Percentiles rank a stretch among this genome's conserved stretches.
These are phyloP conservation scores for Piromyces sp. DNA, from an alignment of 192 early-diverging fungal species.

Conservation along the genomic window DNA sequence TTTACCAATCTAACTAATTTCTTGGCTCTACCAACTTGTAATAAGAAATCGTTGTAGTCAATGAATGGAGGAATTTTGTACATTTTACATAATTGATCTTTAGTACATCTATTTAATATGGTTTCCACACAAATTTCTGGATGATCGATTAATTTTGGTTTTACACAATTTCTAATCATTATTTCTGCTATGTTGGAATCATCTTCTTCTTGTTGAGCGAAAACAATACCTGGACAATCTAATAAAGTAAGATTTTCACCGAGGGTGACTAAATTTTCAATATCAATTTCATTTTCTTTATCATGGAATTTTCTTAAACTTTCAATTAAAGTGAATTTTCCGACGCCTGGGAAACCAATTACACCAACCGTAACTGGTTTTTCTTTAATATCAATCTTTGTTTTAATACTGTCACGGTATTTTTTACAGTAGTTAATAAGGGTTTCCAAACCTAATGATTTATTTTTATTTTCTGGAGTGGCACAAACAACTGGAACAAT, in stretches of 20 bases:
- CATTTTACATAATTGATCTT: background rate
- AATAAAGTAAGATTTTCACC: background rate
- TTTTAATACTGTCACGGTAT: conserved; percentile 80
- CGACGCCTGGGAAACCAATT: conserved; percentile 96
- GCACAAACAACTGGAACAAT: conserved; percentile 95
- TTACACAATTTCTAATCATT: background rate
- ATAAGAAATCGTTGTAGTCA: background rate
- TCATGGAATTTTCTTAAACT: background rate
- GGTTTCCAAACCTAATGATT: conserved; percentile 82
- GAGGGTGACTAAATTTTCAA: background rate
- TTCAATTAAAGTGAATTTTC: conserved; percentile 82
- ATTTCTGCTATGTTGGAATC: background rate
- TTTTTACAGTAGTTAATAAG: conserved; percentile 89
- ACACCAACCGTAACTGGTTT: conserved; percentile 85
- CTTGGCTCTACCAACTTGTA: background rate
- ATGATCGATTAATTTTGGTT: background rate
- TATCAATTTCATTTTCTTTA: background rate
- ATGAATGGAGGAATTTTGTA: background rate
- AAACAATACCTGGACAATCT: background rate
- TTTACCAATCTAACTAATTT: background rate
- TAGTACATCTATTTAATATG: background rate
- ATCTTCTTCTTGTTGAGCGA: background rate
- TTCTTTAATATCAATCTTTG: conserved; percentile 49
- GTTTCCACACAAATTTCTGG: background rate
- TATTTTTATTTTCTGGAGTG: conserved; percentile 72